These are phyloP conservation scores for Phialophora verrucosa DNA, from an alignment of 2,329 filamentous ascomycete species.

Conservation along the genomic window DNA sequence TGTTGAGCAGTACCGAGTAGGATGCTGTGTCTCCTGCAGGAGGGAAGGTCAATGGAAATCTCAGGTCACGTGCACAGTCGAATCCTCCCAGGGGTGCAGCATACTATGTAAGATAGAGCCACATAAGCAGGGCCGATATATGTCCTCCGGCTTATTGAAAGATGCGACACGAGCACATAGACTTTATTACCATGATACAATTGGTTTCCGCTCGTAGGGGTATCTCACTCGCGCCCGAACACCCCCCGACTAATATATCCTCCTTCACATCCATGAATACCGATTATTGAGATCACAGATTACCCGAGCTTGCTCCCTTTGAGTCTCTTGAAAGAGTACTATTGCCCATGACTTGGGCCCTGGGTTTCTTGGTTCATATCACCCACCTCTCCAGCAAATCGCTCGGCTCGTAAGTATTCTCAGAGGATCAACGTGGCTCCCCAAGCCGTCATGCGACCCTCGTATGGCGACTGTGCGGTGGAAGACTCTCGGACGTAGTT, in stretches of 20 bases:
- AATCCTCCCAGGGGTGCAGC: not conserved
- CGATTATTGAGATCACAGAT: not conserved
- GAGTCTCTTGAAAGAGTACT: not conserved
- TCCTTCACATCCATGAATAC: not conserved
- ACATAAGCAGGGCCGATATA: not conserved
- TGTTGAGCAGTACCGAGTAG: not conserved
- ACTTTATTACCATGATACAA: not conserved
- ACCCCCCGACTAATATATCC: not conserved
- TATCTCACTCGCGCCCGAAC: not conserved
- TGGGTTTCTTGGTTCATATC: not conserved
- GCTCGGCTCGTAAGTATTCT: not conserved
- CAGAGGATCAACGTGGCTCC: not conserved
- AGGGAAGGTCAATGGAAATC: not conserved
- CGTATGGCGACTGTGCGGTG: not conserved
- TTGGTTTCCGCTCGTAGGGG: not conserved
- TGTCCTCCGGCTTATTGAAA: not conserved
- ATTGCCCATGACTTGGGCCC: not conserved
- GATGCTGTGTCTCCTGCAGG: not conserved
- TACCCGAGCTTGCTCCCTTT: not conserved
- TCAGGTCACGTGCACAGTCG: not conserved
- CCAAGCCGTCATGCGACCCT: not conserved
- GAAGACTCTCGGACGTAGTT: not conserved
- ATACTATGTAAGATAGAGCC: not conserved
- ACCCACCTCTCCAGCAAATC: too few species aligned
- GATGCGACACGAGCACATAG: not conserved